Evolutionary conservation across 2,329 filamentous ascomycete species (phyloP), one percentile per base, ranked within the genome.

Genomic region (Neonectria ditissima): DNA sequence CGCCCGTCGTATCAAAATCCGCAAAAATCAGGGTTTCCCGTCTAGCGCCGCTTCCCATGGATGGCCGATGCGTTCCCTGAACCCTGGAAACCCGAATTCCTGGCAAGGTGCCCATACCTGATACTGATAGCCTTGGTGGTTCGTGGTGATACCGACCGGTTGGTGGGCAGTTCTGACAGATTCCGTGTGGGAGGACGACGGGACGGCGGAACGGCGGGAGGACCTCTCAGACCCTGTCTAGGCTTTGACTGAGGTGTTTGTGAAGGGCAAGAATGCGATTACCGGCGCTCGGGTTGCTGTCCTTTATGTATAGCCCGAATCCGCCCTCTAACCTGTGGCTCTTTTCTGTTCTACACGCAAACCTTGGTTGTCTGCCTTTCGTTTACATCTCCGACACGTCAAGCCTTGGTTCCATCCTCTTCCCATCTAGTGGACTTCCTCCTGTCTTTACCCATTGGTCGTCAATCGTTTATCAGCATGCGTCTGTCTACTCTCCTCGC

Each of bases 401-500:
- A 28, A 45, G 30, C 22, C 26, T 52, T 37, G 45, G 34, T 28
- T 48, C 47, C 20, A 24, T 60, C 32, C 37, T 43, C 28, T 24
- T 37, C 45, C 3, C 34, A 34, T 26, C 32, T 30, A 30, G 11
- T 6, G 18, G 28, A 14, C 5, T 26, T 54, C 43, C 16, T 37
- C 9, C 44, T 39, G 28, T 20, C 32, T 11, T 30, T 14, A n/a
- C 28, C 16, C 22, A 48, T 52, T 18, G n/a, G 28, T n/a, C 9
- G 48, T 39, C 37, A 22, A 34, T 32, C 32, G 22, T 9, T 54
- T 22, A 16, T 43, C 44, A 53, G 47, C 7, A 63, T 63, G 60
- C 60, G 56, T 63, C 48, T 63, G 24, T 30, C 60, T 4, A 58
- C 50, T 5, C 55, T 63, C 43, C 26, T 63, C 14, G 37, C 56